Evolutionary conservation across 2,329 filamentous ascomycete species (phyloP).

Genomic region (Calonectria montana): DNA sequence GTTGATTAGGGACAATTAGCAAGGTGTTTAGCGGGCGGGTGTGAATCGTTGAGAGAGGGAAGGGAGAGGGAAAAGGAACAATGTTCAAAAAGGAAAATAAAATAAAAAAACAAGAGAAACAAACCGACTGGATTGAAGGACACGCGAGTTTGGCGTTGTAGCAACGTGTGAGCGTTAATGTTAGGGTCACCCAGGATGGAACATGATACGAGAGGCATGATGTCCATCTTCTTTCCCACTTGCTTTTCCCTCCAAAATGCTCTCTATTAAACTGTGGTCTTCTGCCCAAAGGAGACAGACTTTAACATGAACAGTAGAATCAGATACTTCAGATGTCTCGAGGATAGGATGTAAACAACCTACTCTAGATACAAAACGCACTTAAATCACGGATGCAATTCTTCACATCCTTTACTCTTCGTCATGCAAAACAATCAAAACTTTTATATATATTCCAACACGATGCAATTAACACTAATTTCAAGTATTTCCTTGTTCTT

Average conservation of each 20-base stretch:
- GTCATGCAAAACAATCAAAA: background rate
- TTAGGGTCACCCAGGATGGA: background rate
- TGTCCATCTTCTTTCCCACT: background rate
- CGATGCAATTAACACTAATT: too few species aligned
- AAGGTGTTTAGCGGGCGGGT: background rate
- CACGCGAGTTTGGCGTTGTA: background rate
- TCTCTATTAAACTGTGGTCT: background rate
- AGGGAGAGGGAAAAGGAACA: background rate
- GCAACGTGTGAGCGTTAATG: background rate
- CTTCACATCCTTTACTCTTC: too few species aligned
- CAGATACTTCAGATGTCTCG: too few species aligned
- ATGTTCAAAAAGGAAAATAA: background rate
- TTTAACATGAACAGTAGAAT: background rate
- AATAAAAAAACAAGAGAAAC: background rate
- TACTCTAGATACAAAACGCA: too few species aligned
- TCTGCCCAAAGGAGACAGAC: background rate
- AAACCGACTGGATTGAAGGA: too few species aligned
- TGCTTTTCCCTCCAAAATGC: too few species aligned
- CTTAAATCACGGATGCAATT: too few species aligned
- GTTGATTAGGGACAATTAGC: background rate
- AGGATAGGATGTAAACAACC: too few species aligned
- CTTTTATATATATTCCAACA: conserved; percentile 2
- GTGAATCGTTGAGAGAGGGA: background rate
- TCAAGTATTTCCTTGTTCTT: too few species aligned
- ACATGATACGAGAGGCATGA: background rate